Evolutionary conservation across 1,284 basidiomycete species (phyloP).

Genomic region (Stygiomarasmius scandens): DNA sequence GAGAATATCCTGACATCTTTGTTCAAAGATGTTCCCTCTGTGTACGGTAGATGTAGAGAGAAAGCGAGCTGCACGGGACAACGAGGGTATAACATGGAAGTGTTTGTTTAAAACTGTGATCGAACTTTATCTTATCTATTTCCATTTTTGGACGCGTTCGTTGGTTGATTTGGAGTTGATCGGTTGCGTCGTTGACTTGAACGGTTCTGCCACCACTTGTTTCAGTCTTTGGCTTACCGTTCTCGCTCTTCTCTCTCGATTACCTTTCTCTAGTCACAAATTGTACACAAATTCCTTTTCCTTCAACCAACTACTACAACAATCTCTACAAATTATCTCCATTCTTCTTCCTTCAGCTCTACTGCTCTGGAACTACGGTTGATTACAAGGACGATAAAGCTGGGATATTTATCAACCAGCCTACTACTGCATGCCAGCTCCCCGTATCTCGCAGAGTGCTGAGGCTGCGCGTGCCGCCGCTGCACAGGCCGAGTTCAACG

Average conservation of each 20-base stretch:
- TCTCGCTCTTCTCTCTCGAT: background rate
- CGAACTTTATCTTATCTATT: background rate
- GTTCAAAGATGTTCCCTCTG: conserved; percentile 78
- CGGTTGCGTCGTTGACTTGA: background rate
- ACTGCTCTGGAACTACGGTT: background rate
- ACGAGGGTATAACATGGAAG: background rate
- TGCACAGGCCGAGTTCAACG: conserved; percentile 91
- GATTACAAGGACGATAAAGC: background rate
- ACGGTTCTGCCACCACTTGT: background rate
- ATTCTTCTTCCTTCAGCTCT: no score
- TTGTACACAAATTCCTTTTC: background rate
- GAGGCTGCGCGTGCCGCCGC: conserved; percentile 83
- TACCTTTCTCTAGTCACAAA: background rate
- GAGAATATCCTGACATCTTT: conserved; percentile 64
- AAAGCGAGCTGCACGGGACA: background rate
- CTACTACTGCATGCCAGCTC: conserved; percentile 47
- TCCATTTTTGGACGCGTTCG: background rate
- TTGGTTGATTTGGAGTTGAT: background rate
- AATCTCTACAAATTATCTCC: background rate
- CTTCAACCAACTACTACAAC: background rate
- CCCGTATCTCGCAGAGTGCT: conserved; percentile 61
- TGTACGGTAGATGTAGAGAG: conserved; percentile 22
- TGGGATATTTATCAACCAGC: background rate
- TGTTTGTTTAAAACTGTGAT: background rate
- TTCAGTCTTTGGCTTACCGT: background rate